Conservation (phyloP, 192 early-diverging fungal genomes). For the Mortierella claussenii region DNA sequence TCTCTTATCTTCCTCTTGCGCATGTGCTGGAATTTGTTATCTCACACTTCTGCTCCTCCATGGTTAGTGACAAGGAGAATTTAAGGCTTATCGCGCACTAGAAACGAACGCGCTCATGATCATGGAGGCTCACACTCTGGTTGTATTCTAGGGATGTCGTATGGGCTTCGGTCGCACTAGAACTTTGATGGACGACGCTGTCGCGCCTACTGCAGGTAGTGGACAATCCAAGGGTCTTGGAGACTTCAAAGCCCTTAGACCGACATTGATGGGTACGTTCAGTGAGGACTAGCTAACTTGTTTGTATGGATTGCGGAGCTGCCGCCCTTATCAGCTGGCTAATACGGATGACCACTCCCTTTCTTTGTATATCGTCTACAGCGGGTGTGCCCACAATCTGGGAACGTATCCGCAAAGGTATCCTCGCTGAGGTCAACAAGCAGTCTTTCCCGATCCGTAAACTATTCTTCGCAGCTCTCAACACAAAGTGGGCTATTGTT, state of each 20-base stretch:
- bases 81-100: too few relatives aligned
- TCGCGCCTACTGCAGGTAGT: slow-evolving; percentile 39
- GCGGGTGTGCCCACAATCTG: slow-evolving; percentile 81
- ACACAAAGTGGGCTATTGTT: slow-evolving; percentile 63
- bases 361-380: slow-evolving; percentile 3
- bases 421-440: slow-evolving; percentile 64
- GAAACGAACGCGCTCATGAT: too few relatives aligned
- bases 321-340: too few relatives aligned
- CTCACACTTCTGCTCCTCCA: slow-evolving; percentile 58
- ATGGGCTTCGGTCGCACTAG: slow-evolving; percentile 74
- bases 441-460: slow-evolving; percentile 53
- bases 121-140: too few relatives aligned
- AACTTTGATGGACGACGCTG: slow-evolving; percentile 74
- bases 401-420: slow-evolving; percentile 82
- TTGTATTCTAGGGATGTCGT: slow-evolving; percentile 54
- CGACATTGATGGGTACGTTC: slow-evolving; percentile 68
- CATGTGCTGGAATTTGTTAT: slow-evolving; percentile 77
- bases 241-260: slow-evolving; percentile 74
- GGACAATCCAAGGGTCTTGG: slow-evolving; percentile 69
- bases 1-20: slow-evolving; percentile 74
- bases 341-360: slow-evolving; percentile 4
- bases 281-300: too few relatives aligned
- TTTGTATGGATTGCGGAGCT: too few relatives aligned
- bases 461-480: slow-evolving; percentile 68
- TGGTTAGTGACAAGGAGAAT: slow-evolving; percentile 39